Percentiles rank a stretch among this genome's conserved stretches.
phyloP scores from a whole-genome alignment of 208 protist genomes.

The Naegleria fowleri region DNA sequence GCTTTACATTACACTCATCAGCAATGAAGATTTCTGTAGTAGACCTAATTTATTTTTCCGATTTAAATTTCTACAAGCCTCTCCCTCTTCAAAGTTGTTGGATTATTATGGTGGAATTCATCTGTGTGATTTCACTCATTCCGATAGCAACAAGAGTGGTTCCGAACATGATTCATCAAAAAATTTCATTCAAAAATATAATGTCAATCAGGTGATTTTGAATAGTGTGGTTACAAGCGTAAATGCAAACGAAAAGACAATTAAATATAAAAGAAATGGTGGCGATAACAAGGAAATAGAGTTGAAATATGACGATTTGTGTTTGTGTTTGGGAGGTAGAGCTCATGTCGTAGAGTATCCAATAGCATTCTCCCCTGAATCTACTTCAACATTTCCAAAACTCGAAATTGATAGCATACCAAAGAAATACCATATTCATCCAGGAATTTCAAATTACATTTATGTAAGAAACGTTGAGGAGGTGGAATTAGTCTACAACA shows the following conservation, averaged over 20 bases:
- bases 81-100: not conserved
- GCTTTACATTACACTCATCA: not conserved
- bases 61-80: not conserved
- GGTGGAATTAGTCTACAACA: not conserved
- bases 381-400: no score
- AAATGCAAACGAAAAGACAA: not conserved
- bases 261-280: not conserved
- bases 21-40: not conserved
- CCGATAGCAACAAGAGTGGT: not conserved
- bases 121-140: not conserved
- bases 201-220: not conserved
- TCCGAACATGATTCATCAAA: not conserved
- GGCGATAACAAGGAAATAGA: not conserved
- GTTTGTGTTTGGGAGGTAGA: not conserved
- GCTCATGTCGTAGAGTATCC: not conserved
- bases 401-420: not conserved
- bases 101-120: not conserved
- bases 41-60: slow-evolving; percentile 24
- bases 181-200: not conserved
- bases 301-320: not conserved
- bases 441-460: not conserved
- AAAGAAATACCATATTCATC: not conserved
- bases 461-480: not conserved
- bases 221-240: not conserved
- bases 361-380: not conserved